Base-by-base conservation (phyloP, 2,329 filamentous ascomycete genomes). In the Falciphora oryzae region DNA sequence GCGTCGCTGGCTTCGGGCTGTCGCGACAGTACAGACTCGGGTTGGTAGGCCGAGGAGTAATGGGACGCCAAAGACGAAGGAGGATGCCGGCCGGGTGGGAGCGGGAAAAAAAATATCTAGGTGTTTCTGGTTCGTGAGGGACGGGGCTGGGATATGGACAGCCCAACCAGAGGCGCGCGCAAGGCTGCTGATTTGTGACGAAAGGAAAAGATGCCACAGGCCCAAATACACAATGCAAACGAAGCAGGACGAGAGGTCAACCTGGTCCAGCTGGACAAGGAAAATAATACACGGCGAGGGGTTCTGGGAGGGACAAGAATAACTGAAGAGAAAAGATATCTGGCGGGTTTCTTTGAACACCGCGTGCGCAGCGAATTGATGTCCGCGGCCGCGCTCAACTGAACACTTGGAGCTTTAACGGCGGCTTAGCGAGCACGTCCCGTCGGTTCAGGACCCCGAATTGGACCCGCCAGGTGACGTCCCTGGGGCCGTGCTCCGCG, bases 331-430 rank as follows among this genome's bases (percentile, higher is more conserved):
- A 18, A 61, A 29, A 62, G 18, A 56, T 38, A 11, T 28, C 57
- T 59, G 57, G 18, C 57, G 27, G 57, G 11, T 32, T 32, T 38
- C 14, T 38, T 38, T 4, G 13, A 18, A 18, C 35, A 38, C 35
- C 14, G 35, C 31, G 10, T 57, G 56, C 56, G n/a, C 57, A 29
- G 10, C 27, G 28, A 18, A 18, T 22, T 11, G 11, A 29, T 59
- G 57, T 29, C 27, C 32, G 44, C 25, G 32, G 31, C n/a, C 10
- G 27, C 50, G 31, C 61, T 62, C 57, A 53, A 57, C 62, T 63
- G 62, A 58, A 63, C 62, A 63, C 62, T 44, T 63, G 62, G 62
- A 63, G 62, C 62, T 63, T 63, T 63, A 27, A 53, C 44, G 44
- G 44, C 44, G 44, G 18, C 44, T 53, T 53, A 38, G 14, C 35